Evolutionary conservation across 768 basidiomycete species (phyloP), one percentile per base, ranked within the genome.

Genomic region (Termitomyces sp.): DNA sequence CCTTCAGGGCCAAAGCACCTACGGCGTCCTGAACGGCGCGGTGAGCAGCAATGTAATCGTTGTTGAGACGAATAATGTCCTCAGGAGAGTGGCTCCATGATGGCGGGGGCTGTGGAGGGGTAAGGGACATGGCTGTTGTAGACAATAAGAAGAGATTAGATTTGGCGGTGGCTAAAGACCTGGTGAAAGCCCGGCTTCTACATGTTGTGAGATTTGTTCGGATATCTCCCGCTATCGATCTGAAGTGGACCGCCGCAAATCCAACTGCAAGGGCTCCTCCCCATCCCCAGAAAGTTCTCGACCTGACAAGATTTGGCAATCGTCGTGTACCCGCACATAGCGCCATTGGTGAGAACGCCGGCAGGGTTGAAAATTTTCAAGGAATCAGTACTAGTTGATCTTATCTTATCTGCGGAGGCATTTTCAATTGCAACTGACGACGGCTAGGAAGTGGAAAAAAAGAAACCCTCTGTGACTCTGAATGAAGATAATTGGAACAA

Each of bases 81-180:
- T 84, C 82, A 0, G 83, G 74, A 18, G 82, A 74, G 64, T 91
- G 88, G 22, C 78, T 76, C 89, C 89, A 92, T 30, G 69, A 65
- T 11, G 85, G 86, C 3, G 90, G 72, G 28, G 79, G 66, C 65
- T 91, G 87, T 2, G 91, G 88, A 32, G 89, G 82, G 16, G 72
- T 78, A 35, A 90, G 63, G 18, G 76, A 66, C 73, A 81, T 77
- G 51, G 68, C 60, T 14, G 68, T 63, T 6, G 65, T 65, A 65
- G 66, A 70, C 59, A 68, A 65, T 65, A 67, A 62, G 59, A 68
- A 67, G 59, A 69, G 56, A 54, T 66, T 60, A 22, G 72, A 70
- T 35, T 58, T 61, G 50, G 58, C 36, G 60, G 74, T 68, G 36
- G 67, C 67, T 61, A 70, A 66, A 48, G 70, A 62, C 62, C 69